Evolutionary conservation across 2,329 filamentous ascomycete species (phyloP).

Genomic region (Nothomitra cinnamomea): DNA sequence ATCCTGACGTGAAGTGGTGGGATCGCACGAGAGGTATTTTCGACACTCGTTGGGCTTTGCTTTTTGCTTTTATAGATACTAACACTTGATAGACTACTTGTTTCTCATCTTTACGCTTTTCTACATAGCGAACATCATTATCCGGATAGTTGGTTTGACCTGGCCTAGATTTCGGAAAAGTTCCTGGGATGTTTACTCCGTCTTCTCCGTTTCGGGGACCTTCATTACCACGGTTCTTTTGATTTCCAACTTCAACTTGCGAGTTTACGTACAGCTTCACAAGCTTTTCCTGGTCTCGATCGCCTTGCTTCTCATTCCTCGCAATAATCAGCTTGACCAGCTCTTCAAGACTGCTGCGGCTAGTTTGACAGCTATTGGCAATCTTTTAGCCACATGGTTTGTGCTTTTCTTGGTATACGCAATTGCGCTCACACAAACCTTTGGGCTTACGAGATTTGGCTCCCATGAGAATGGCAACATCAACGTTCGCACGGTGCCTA

Average conservation of each 20-base stretch:
- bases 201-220: constrained; percentile 62
- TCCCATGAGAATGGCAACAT: constrained; percentile 54
- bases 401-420: constrained; percentile 93
- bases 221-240: constrained; percentile 69
- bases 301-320: constrained; percentile 75
- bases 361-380: constrained; percentile 77
- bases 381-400: constrained; percentile 90
- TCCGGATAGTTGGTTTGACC: constrained; percentile 74
- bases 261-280: constrained; percentile 63
- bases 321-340: constrained; percentile 93
- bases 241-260: constrained; percentile 37
- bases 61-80: constrained; percentile 9
- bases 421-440: constrained; percentile 89
- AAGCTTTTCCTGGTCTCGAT: constrained; percentile 90
- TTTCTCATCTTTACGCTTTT: constrained; percentile 71
- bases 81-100: constrained; percentile 36
- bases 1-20: constrained; percentile 57
- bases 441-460: constrained; percentile 84
- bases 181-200: constrained; percentile 86
- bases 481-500: constrained; percentile 88
- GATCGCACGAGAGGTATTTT: constrained; percentile 40
- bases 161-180: constrained; percentile 86
- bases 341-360: constrained; percentile 97
- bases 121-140: constrained; percentile 65
- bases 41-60: neutral